Evolutionary conservation across 139 green algal genomes (phyloP), one percentile per base, ranked within the genome.

Genomic region (Chlorella vulgaris): DNA sequence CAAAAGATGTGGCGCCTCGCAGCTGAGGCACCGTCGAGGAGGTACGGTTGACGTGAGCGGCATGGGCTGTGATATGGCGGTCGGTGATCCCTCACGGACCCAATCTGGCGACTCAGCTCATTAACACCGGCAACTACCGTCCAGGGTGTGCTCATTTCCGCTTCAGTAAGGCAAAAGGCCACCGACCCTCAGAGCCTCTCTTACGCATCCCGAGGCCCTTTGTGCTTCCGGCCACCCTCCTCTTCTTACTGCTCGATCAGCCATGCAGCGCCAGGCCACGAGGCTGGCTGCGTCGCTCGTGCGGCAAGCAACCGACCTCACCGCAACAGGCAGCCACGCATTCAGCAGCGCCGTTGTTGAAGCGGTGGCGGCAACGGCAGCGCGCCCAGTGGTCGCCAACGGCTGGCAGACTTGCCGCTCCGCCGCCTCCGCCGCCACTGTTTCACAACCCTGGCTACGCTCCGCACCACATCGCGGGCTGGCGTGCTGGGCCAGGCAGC

Each of bases 231-330:
- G 35, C 3, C 13, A 2, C 35, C n/a, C n/a, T n/a, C n/a, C 47
- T 7, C 2, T 7, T 7, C 18, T 22, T 29, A 39, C 3, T 39
- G 4, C 10, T 10, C 24, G 6, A 55, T 74, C 26, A 55, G 47
- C 47, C 47, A 79, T 79, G 73, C 73, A 36, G 24, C 73, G 73
- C 3, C 69, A 76, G 15, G 35, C 36, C 24, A 29, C 29, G 53
- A 50, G 38, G 33, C 51, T 67, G 33, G 71, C 71, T 36, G 71
- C 19, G 50, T 31, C 29, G 21, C 35, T 78, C 50, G 71, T 50
- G 4, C 18, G 50, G 71, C 33, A 58, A 10, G n/a, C 47, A 40
- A 29, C 61, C 29, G 43, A 18, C 43, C 42, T 15, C 13, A 28
- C 68, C 21, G 69, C 8, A 7, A 5, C n/a, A 5, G 61, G 43